Evolutionary conservation across 2,329 filamentous ascomycete species (phyloP), one percentile per base, ranked within the genome.

Genomic region (Pestalotiopsis sp.): DNA sequence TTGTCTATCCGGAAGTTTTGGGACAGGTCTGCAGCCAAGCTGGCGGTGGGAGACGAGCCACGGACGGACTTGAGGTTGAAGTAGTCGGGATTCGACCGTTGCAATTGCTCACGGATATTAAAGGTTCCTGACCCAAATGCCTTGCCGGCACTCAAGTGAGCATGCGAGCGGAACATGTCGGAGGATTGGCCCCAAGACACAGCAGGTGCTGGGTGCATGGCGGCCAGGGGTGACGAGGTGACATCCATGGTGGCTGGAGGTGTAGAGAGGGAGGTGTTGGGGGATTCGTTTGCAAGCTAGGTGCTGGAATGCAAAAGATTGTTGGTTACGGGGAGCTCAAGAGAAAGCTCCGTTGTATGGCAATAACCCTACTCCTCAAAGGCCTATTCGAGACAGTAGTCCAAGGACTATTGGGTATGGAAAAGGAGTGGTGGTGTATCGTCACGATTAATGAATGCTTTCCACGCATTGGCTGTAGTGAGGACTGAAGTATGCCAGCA

Each of bases 1-100:
- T 82, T 94, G 81, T 98, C 94, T 78, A 98, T 92, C 78, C 95
- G 92, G 79, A 98, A 97, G 84, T 98, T 99, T 78, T 97, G 94
- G 68, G 94, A 98, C 74, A 98, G 86, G 81, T 99, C 96, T 70
- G 94, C 94, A 56, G 94, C 95, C 73, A 99, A 84, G 76, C 93
- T 97, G 65, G 94, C 90, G 44, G 94, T 94, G 5, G 96, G 96
- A 67, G 96, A 99, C 22, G 94, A 97, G 62, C 94, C 93, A 73
- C 89, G 89, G 75, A 93, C 84, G 65, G 91, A 87, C 77, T 93
- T 94, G 74, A 92, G 81, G 75, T 86, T 90, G 83, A 98, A 97
- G 83, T 96, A 97, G 80, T 97, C 94, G 44, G 85, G 79, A 55
- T 82, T 83, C 58, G 85, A 81, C 70, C 86, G 84, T 73, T 88